Base-by-base conservation (phyloP, 2,329 filamentous ascomycete genomes). In the Karstenula rhodostoma region DNA sequence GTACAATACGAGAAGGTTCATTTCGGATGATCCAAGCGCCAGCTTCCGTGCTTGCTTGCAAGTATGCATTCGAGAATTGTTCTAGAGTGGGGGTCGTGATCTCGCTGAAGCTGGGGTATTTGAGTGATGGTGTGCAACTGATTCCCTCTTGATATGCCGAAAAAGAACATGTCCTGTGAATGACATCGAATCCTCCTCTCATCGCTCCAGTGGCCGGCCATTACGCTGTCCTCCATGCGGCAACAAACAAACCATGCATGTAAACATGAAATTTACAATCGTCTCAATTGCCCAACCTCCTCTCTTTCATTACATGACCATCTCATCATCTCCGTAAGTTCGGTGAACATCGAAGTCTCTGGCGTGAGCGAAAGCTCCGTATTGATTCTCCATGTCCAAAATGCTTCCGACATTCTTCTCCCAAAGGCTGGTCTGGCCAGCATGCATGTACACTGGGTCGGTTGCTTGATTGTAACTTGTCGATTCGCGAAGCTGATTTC, bases 371-470 rank as follows among this genome's bases (percentile, higher is more conserved):
- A 84, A 87, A 23, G 85, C 83, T 0, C 89, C 89, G 66, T 91
- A 91, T 73, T 89, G 87, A 64, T 89, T 84, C 70, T 90, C 89
- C 88, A 91, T 90, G 29, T 85, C 74, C 37, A 72, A 57, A 8
- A 76, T 66, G 50, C 67, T 75, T 73, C 74, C 73, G 25, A 74
- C 72, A 42, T 85, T 82, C 69, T 84, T 83, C 57, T 79, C 78
- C 58, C 79, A 78, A 74, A 85, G 60, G 78, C 82, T 71, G 78
- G 71, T 73, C 55, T 56, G 56, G 61, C 68, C 76, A 63, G 61
- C 50, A 33, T 63, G 65, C 43, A 77, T 84, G 74, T 92, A 93
- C n/a, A 89, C 89, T 0, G 90, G 90, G 64, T 93, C 90, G 2
- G 85, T 88, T 0, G 89, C 84, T 12, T 81, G 81, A 17, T 79